A percentile compares a stretch with the other conserved stretches of the same genome.
phyloP scores from a whole-genome alignment of 1,139 yeast genomes.

The Hemisphaericaspora xylofermentans region DNA sequence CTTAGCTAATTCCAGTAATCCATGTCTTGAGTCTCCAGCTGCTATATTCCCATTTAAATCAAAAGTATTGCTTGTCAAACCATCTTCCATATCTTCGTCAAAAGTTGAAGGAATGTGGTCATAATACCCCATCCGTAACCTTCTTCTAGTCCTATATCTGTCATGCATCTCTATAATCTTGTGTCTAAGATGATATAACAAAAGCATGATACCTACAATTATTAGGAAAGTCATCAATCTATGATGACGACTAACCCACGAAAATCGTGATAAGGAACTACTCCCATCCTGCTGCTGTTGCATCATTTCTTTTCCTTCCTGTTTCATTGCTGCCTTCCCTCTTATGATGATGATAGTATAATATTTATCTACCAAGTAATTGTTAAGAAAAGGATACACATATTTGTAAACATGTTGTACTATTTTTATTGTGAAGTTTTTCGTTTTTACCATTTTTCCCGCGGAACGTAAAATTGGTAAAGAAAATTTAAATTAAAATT shows the following conservation, averaged over 20 bases:
- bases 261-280: not conserved
- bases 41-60: constrained; percentile 50
- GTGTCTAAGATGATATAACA: constrained; percentile 26
- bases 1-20: constrained; percentile 59
- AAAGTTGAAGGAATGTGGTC: constrained; percentile 36
- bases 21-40: constrained; percentile 53
- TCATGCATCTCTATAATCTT: constrained; percentile 25
- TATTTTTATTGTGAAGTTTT: too few relatives aligned
- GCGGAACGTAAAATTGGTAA: too few relatives aligned
- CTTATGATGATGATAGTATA: too few relatives aligned
- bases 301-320: not conserved
- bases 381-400: too few relatives aligned
- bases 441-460: too few relatives aligned
- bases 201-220: not conserved
- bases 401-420: too few relatives aligned
- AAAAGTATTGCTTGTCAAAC: constrained; percentile 61
- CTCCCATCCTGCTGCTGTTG: not conserved
- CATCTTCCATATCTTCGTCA: constrained; percentile 61
- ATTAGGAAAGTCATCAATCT: not conserved
- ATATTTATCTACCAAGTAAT: too few relatives aligned
- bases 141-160: constrained; percentile 24
- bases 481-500: too few relatives aligned
- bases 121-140: constrained; percentile 19
- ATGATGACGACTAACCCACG: not conserved
- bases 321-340: too few relatives aligned